phyloP scores from a whole-genome alignment of 345 rosid species.

The Populus ilicifolia region DNA sequence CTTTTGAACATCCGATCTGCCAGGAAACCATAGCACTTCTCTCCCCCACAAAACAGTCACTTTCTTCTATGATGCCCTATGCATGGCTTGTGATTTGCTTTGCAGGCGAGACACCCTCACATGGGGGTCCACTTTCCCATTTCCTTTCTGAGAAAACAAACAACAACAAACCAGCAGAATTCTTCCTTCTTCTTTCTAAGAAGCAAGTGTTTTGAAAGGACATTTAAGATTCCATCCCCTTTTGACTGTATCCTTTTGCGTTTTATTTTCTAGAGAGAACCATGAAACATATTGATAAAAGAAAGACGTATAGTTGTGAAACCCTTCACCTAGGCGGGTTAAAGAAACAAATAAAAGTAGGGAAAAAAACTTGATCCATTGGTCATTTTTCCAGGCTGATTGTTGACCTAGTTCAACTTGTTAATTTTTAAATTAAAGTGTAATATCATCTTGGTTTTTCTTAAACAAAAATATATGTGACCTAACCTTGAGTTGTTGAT shows the following conservation, averaged over 20 bases:
- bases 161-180: neutral
- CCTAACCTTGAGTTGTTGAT: too few relatives aligned
- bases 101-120: neutral
- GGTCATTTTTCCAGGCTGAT: too few relatives aligned
- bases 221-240: conserved; percentile 27
- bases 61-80: neutral
- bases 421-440: too few relatives aligned
- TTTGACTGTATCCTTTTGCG: conserved; percentile 25
- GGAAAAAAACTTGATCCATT: too few relatives aligned
- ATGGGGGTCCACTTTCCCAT: conserved; percentile 3
- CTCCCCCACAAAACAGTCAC: neutral
- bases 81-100: neutral
- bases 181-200: neutral
- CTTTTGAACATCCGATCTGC: neutral
- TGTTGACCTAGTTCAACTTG: too few relatives aligned
- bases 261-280: conserved; percentile 17
- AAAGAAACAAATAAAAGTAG: too few relatives aligned
- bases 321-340: too few relatives aligned
- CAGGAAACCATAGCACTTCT: neutral
- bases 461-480: too few relatives aligned
- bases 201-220: neutral
- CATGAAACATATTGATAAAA: neutral
- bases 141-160: neutral
- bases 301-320: neutral
- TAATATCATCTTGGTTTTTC: too few relatives aligned